phyloP scores from a whole-genome alignment of 2,329 filamentous ascomycete species.

The Fusarium poae region DNA sequence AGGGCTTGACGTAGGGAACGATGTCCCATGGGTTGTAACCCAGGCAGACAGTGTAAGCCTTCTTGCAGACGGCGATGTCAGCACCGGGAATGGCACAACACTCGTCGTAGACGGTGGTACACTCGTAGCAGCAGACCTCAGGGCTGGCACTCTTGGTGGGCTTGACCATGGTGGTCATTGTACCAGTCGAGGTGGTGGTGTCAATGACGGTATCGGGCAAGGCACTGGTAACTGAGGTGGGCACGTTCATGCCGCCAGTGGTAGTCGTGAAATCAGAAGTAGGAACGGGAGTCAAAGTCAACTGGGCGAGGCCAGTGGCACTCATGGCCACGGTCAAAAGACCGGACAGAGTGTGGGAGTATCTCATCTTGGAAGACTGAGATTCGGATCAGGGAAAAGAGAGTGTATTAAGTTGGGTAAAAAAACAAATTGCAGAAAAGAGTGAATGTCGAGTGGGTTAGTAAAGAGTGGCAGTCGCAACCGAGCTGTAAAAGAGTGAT shows the following conservation, averaged over 20 bases:
- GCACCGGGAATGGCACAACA: slow-evolving; percentile 16
- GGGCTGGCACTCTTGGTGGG: slow-evolving; percentile 14
- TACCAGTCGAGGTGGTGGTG: slow-evolving; percentile 13
- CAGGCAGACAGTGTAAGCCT: slow-evolving; percentile 25
- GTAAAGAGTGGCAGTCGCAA: slow-evolving; percentile 41
- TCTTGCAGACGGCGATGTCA: slow-evolving; percentile 21
- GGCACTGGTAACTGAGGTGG: slow-evolving; percentile 9
- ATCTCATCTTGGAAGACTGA: slow-evolving; percentile 35
- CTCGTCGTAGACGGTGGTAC: slow-evolving; percentile 34
- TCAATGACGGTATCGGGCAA: not conserved
- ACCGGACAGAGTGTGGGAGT: slow-evolving; percentile 35
- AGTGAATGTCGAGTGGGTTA: slow-evolving; percentile 18
- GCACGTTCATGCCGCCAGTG: slow-evolving; percentile 23
- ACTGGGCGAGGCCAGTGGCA: slow-evolving; percentile 20
- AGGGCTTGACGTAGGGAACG: slow-evolving; percentile 16
- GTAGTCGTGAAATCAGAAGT: slow-evolving; percentile 1
- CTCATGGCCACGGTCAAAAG: slow-evolving; percentile 41
- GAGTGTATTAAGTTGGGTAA: slow-evolving; percentile 32
- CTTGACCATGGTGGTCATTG: slow-evolving; percentile 24
- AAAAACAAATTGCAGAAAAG: slow-evolving; percentile 25
- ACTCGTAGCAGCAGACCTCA: slow-evolving; percentile 24
- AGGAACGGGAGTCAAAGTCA: not conserved
- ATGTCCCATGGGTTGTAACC: slow-evolving; percentile 28
- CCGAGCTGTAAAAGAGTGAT: slow-evolving; percentile 37
- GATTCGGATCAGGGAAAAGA: not conserved